phyloP scores from a whole-genome alignment of 805 yeast genomes.

The Candida cerambycidarum region DNA sequence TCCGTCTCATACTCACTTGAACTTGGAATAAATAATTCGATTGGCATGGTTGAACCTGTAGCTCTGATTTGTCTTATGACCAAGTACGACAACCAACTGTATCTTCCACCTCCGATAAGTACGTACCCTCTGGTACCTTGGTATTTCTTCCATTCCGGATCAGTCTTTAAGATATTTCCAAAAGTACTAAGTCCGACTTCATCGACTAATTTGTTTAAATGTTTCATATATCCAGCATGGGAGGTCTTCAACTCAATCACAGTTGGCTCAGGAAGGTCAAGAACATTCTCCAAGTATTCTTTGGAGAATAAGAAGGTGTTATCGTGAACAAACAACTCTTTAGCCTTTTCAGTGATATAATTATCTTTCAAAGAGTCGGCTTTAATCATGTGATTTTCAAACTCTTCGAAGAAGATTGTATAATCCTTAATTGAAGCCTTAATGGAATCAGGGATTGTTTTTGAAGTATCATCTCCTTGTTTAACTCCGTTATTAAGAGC shows the following conservation, averaged over 20 bases:
- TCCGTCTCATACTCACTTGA: slow-evolving; percentile 44
- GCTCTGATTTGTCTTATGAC: slow-evolving; percentile 48
- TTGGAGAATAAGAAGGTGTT: slow-evolving; percentile 44
- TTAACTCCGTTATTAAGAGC: background rate
- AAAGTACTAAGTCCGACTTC: slow-evolving; percentile 31
- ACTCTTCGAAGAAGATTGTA: slow-evolving; percentile 31
- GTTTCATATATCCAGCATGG: slow-evolving; percentile 36
- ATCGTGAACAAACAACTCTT: slow-evolving; percentile 42
- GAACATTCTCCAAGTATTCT: slow-evolving; percentile 44
- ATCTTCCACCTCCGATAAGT: slow-evolving; percentile 54
- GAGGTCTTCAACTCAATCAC: slow-evolving; percentile 33
- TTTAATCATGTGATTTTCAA: slow-evolving; percentile 35
- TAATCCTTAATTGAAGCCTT: slow-evolving; percentile 19
- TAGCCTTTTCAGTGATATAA: slow-evolving; percentile 45
- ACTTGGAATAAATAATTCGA: slow-evolving; percentile 50
- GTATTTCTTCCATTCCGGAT: slow-evolving; percentile 42
- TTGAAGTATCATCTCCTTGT: background rate
- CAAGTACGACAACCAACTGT: slow-evolving; percentile 49
- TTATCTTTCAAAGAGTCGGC: slow-evolving; percentile 40
- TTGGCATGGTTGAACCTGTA: slow-evolving; percentile 46
- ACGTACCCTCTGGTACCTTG: slow-evolving; percentile 40
- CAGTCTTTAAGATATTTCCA: slow-evolving; percentile 29
- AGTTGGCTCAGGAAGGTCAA: slow-evolving; percentile 39
- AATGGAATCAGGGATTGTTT: background rate
- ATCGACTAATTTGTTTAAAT: slow-evolving; percentile 27